These are phyloP conservation scores for Selenicereus undatus DNA, from an alignment of 148 eudicot species.

Conservation along the genomic window DNA sequence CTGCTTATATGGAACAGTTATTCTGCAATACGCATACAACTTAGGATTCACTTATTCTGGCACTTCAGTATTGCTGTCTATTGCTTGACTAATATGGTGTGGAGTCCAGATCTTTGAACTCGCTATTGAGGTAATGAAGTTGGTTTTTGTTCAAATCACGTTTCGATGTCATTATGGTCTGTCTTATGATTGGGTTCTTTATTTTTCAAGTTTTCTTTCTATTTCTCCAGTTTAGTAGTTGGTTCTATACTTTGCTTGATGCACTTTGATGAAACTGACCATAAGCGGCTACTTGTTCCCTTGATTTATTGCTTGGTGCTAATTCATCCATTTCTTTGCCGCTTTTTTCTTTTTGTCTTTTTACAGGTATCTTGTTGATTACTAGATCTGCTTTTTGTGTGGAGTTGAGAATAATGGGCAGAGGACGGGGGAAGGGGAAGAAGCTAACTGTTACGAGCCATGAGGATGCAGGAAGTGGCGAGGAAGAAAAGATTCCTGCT, in stretches of 20 bases:
- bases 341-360: not conserved
- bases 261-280: not conserved
- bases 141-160: constrained; percentile 1
- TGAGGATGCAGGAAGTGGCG: constrained; percentile 70
- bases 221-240: not conserved
- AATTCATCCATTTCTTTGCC: not conserved
- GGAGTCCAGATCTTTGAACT: constrained; percentile 8
- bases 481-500: constrained; percentile 77
- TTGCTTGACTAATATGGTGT: not conserved
- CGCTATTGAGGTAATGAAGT: not conserved
- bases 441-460: constrained; percentile 47
- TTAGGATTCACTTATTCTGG: not conserved
- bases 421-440: constrained; percentile 81
- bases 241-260: not conserved
- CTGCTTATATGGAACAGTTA: not conserved
- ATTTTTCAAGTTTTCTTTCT: not conserved
- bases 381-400: constrained; percentile 8
- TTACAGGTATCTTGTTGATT: constrained; percentile 24
- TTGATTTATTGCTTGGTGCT: not conserved
- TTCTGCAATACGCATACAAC: not conserved
- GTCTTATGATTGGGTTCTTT: not conserved
- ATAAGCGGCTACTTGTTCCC: not conserved
- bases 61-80: not conserved
- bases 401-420: constrained; percentile 49
- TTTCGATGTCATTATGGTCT: not conserved